Base-by-base conservation (phyloP, 805 yeast species). In the Yarrowia sp. region DNA sequence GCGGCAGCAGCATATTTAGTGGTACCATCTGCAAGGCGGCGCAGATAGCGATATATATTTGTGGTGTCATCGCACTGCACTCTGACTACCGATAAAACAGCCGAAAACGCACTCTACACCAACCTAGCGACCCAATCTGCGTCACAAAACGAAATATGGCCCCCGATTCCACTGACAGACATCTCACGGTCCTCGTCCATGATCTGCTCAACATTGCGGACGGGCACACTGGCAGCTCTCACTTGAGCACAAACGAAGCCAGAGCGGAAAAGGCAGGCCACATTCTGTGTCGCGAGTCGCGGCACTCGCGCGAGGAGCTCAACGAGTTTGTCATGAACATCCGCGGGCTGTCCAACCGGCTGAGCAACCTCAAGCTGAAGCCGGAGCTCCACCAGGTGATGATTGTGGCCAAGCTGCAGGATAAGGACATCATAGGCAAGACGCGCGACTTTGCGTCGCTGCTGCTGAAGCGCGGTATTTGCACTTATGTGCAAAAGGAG, bases 321-420 rank as follows among this genome's bases (percentile, higher is more conserved):
- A 51, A 51, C 42, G 58, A 51, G 31, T 51, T 51, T 35, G 58
- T 51, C 6, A 51, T 51, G 58, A 51, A 55, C 47, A 31, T 55
- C 21, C 47, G 61, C 3, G 47, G 47, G 2, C 47, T 55, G n/a
- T 38, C 47, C 31, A 55, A 55, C 27, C 61, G 61, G 36, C 47
- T 55, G 63, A 68, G 68, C 61, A 68, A 67, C 49, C 53, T 69
- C 21, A 64, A 68, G 9, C 51, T 68, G 44, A 69, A 68, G 33
- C 62, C 68, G 27, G 39, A 64, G 9, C 63, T 69, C 58, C 51
- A 60, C n/a, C 68, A 67, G 49, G 65, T 69, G 27, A 65, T 69
- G 58, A 63, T 69, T 32, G 69, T 69, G 33, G 60, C 69, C 22
- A 69, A 69, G 63, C 66, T 69, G 55, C 61, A 63, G 38, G 72